These are phyloP conservation scores for Russula emetica DNA, from an alignment of 768 basidiomycete species.

Conservation along the genomic window DNA sequence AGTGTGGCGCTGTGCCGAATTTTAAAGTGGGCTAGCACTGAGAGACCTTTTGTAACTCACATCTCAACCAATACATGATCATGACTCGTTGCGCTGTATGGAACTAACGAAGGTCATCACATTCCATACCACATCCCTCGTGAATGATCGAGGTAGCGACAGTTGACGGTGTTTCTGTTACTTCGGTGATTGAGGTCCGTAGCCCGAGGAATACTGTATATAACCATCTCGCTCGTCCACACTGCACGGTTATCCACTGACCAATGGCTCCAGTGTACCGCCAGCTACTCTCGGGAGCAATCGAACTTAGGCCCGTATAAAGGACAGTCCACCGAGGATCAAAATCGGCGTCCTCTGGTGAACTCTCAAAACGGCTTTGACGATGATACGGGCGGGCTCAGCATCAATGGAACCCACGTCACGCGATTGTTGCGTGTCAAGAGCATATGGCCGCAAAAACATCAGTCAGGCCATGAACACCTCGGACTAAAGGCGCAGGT, in stretches of 20 bases:
- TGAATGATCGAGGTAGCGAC: constrained; percentile 76
- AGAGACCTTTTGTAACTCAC: too few relatives aligned
- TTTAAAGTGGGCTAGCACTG: constrained; percentile 41
- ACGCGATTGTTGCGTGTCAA: constrained; percentile 70
- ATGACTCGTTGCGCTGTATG: constrained; percentile 46
- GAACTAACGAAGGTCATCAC: constrained; percentile 42
- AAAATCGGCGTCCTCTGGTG: constrained; percentile 76
- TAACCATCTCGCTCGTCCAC: constrained; percentile 26
- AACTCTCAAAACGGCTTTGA: constrained; percentile 64
- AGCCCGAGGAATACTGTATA: constrained; percentile 37
- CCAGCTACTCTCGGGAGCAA: constrained; percentile 75
- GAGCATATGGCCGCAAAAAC: constrained; percentile 69
- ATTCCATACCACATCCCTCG: constrained; percentile 48
- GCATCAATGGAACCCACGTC: constrained; percentile 32
- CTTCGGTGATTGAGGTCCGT: constrained; percentile 44
- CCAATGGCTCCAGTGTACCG: too few relatives aligned
- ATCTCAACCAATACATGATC: constrained; percentile 63
- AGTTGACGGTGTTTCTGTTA: constrained; percentile 49
- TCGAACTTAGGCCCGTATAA: constrained; percentile 62
- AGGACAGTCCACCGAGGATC: constrained; percentile 61
- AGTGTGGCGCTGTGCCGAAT: constrained; percentile 75
- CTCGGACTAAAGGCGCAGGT: constrained; percentile 64
- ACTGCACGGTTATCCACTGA: background rate
- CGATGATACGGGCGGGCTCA: constrained; percentile 56
- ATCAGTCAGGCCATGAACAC: background rate